Evolutionary conservation across 495 filamentous ascomycete genomes (phyloP).

Genomic region (Podospora anserina): DNA sequence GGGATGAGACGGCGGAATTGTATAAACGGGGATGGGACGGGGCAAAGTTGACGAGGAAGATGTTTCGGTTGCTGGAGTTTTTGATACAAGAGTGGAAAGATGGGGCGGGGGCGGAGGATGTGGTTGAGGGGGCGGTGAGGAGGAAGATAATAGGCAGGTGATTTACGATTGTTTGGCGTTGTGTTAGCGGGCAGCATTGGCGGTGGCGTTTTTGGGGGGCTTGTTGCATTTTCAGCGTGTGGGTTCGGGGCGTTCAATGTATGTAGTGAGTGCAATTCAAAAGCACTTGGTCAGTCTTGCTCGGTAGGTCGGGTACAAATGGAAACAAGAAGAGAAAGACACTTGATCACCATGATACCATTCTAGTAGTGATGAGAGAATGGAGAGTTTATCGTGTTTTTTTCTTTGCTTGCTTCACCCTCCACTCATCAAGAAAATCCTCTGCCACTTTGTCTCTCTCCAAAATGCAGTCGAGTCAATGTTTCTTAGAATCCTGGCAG

Average conservation of each 20-base stretch:
- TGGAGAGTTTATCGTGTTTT: neutral
- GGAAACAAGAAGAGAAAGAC: too few species aligned
- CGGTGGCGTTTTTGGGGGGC: neutral
- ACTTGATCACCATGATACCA: too few species aligned
- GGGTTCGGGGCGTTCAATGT: too few species aligned
- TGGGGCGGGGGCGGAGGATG: neutral
- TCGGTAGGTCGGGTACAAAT: too few species aligned
- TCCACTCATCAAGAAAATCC: conserved; percentile 6
- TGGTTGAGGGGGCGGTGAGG: neutral
- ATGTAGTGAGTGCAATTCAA: too few species aligned
- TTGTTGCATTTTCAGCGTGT: neutral
- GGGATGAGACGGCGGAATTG: neutral
- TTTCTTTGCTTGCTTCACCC: conserved; percentile 4
- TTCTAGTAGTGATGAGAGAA: too few species aligned
- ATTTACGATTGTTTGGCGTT: neutral
- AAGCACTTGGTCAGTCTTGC: too few species aligned
- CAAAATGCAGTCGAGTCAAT: conserved; percentile 11
- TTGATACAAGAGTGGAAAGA: conserved; percentile 11
- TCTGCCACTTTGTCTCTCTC: conserved; percentile 5
- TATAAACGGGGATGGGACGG: conserved; percentile 6
- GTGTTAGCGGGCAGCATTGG: neutral
- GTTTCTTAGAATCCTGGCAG: conserved; percentile 10
- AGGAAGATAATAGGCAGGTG: neutral
- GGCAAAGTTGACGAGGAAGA: conserved; percentile 7
- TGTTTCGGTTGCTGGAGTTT: conserved; percentile 15